Conservation (phyloP, 768 basidiomycete species). For the Podaxis rugospora region DNA sequence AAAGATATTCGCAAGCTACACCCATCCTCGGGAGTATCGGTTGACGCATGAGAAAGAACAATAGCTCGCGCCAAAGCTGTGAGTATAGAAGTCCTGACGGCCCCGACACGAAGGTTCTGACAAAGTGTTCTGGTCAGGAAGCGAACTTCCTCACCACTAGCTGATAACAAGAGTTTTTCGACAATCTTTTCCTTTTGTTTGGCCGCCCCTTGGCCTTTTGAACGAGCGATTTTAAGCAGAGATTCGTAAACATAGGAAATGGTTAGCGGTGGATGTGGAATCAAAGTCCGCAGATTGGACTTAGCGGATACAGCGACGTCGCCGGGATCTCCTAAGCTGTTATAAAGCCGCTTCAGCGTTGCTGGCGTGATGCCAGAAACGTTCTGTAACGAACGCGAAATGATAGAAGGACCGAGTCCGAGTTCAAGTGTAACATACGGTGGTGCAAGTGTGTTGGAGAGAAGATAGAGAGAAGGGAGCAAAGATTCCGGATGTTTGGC, state of each 20-base stretch:
- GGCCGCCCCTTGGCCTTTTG: constrained; percentile 72
- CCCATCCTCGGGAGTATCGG: constrained; percentile 13
- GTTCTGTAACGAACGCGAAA: constrained; percentile 67
- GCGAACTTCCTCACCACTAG: constrained; percentile 84
- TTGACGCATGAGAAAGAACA: constrained; percentile 49
- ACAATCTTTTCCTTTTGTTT: constrained; percentile 76
- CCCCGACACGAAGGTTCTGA: constrained; percentile 81
- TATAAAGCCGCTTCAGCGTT: constrained; percentile 63
- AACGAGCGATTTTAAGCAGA: constrained; percentile 58
- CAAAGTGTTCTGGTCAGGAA: constrained; percentile 74
- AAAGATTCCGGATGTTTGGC: constrained; percentile 64
- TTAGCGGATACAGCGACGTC: constrained; percentile 87
- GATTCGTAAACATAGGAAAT: constrained; percentile 64
- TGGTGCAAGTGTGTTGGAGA: constrained; percentile 77
- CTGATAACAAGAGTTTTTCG: constrained; percentile 77
- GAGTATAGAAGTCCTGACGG: constrained; percentile 78
- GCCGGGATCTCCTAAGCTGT: constrained; percentile 75
- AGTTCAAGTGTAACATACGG: constrained; percentile 70
- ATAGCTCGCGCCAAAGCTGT: constrained; percentile 77
- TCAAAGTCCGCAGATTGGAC: constrained; percentile 65
- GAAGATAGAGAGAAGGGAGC: constrained; percentile 71
- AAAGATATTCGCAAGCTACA: constrained; percentile 22
- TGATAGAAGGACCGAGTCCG: constrained; percentile 62
- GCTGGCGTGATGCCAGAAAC: constrained; percentile 60
- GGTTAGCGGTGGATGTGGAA: constrained; percentile 65